Evolutionary conservation across 345 rosid genomes (phyloP).

Genomic region (Angophora floribunda): DNA sequence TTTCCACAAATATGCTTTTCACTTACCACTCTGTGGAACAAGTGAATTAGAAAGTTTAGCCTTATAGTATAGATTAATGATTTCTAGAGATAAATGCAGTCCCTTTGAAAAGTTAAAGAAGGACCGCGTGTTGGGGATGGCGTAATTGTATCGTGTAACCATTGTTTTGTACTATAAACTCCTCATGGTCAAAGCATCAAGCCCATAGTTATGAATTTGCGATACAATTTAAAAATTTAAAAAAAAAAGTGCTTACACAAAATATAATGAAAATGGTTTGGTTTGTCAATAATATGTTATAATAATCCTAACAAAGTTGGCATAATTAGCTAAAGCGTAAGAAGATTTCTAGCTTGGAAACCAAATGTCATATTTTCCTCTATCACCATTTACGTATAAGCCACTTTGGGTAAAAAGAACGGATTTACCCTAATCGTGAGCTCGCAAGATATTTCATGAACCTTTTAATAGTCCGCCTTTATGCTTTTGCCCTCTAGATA

Average conservation of each 20-base stretch:
- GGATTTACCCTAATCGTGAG: not conserved
- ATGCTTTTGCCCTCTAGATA: not conserved
- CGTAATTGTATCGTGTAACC: not conserved
- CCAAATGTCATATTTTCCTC: not conserved
- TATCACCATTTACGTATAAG: not conserved
- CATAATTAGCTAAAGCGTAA: not conserved
- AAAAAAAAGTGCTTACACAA: not conserved
- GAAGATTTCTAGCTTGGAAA: not conserved
- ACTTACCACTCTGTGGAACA: too few species aligned
- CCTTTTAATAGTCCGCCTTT: too few species aligned
- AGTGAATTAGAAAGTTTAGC: too few species aligned
- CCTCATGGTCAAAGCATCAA: slow-evolving; percentile 35
- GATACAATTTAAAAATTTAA: not conserved
- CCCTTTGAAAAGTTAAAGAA: not conserved
- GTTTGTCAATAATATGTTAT: slow-evolving; percentile 18
- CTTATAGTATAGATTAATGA: too few species aligned
- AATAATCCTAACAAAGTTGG: not conserved
- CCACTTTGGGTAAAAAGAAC: not conserved
- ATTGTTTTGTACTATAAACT: not conserved
- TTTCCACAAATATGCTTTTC: too few species aligned
- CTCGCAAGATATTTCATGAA: not conserved
- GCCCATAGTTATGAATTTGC: slow-evolving; percentile 14
- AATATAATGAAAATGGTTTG: not conserved
- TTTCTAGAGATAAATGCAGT: not conserved
- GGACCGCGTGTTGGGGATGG: not conserved